A percentile compares a stretch with the other conserved stretches of the same genome.
Evolutionary conservation across 495 filamentous ascomycete genomes (phyloP).

Genomic region (Aspergillus conjunctus): DNA sequence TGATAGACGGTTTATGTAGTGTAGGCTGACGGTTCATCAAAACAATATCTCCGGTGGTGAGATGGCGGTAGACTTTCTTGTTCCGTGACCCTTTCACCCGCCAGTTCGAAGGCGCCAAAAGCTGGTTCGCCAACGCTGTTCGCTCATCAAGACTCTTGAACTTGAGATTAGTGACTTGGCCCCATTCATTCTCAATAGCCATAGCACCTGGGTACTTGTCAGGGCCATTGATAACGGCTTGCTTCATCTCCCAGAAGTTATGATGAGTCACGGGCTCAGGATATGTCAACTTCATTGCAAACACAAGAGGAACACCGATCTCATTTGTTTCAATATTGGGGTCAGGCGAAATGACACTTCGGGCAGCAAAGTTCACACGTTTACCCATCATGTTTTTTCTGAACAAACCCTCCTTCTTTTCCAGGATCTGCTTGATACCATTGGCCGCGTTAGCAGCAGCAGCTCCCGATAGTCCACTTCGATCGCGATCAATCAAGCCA

Average conservation of each 20-base stretch:
- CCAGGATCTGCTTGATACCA: slow-evolving; percentile 95
- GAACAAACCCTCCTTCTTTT: slow-evolving; percentile 99
- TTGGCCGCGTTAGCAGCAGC: slow-evolving; percentile 49
- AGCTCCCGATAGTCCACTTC: slow-evolving; percentile 74
- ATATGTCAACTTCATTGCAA: slow-evolving; percentile 94
- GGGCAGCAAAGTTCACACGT: slow-evolving; percentile 96
- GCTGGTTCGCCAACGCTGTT: slow-evolving; percentile 82
- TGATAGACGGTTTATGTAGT: slow-evolving; percentile 99
- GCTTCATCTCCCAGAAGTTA: slow-evolving; percentile 92
- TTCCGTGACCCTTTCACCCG: slow-evolving; percentile 75
- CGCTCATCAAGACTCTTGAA: slow-evolving; percentile 85
- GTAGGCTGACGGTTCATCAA: slow-evolving; percentile 99
- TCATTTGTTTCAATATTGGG: slow-evolving; percentile 99
- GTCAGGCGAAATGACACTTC: slow-evolving; percentile 97
- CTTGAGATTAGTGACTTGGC: slow-evolving; percentile 83
- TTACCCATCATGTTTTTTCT: slow-evolving; percentile 99
- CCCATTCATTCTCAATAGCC: slow-evolving; percentile 93
- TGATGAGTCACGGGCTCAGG: slow-evolving; percentile 96
- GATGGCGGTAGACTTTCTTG: slow-evolving; percentile 96
- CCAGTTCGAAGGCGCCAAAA: slow-evolving; percentile 83
- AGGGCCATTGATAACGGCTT: slow-evolving; percentile 93
- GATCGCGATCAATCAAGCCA: slow-evolving; percentile 81
- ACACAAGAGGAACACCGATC: slow-evolving; percentile 96
- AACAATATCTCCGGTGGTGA: slow-evolving; percentile 94
- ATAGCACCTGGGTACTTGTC: slow-evolving; percentile 93